Percentiles rank a stretch among this genome's conserved stretches.
Evolutionary conservation across 2,329 filamentous ascomycete species (phyloP).

Genomic region (Fusarium staphyleae): DNA sequence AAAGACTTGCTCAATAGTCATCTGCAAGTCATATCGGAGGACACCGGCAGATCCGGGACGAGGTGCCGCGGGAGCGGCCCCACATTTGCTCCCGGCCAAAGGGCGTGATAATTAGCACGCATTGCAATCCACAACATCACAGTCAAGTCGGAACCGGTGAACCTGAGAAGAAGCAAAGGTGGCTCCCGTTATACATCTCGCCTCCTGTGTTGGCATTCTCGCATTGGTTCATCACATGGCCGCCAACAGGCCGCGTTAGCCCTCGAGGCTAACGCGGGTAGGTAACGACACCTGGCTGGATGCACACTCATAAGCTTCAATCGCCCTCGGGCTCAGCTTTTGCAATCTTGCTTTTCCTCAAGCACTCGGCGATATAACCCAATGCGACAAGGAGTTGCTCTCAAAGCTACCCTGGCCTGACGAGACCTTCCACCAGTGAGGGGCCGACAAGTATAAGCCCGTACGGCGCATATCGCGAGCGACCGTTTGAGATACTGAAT

Average conservation of each 20-base stretch:
- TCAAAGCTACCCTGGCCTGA: constrained; percentile 14
- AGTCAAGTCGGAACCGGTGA: constrained; percentile 14
- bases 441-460: constrained; percentile 22
- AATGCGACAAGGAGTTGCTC: constrained; percentile 13
- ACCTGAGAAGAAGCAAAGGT: constrained; percentile 5
- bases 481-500: constrained; percentile 15
- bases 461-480: constrained; percentile 17
- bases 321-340: constrained; percentile 16
- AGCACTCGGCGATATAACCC: constrained; percentile 2
- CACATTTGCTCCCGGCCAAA: constrained; percentile 17
- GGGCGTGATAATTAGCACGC: constrained; percentile 6
- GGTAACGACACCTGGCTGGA: constrained; percentile 5
- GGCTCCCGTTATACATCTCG: constrained; percentile 17
- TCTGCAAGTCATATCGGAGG: constrained; percentile 4
- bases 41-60: background rate
- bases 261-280: constrained; percentile 25
- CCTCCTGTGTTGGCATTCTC: constrained; percentile 15
- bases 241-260: constrained; percentile 27
- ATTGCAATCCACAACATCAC: background rate
- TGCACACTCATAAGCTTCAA: constrained; percentile 10
- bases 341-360: constrained; percentile 19
- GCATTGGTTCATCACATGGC: constrained; percentile 27
- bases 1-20: background rate
- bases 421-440: constrained; percentile 30
- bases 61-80: constrained; percentile 22